phyloP scores from a whole-genome alignment of 139 green algal genomes.

The Desmodesmus armatus region DNA sequence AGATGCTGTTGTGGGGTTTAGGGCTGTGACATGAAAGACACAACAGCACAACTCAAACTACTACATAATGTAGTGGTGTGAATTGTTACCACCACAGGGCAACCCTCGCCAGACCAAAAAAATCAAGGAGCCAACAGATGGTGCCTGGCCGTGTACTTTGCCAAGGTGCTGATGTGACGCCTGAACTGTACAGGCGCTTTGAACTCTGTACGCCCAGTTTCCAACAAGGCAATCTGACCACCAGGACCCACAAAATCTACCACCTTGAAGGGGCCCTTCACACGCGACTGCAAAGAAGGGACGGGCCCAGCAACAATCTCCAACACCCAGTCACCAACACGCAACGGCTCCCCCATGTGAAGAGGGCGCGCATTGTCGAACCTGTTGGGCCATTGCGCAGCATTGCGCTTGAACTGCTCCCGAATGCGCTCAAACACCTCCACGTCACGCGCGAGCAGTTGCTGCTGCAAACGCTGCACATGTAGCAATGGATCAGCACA shows the following conservation, averaged over 20 bases:
- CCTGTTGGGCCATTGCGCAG: neutral
- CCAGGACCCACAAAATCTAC: neutral
- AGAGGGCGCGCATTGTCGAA: too few relatives aligned
- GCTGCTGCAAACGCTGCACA: slow-evolving; percentile 13
- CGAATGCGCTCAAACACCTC: neutral
- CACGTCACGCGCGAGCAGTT: neutral
- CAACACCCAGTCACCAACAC: slow-evolving; percentile 20
- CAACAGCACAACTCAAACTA: too few relatives aligned
- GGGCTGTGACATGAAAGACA: too few relatives aligned
- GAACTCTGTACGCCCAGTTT: neutral
- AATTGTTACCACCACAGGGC: too few relatives aligned
- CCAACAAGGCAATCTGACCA: neutral
- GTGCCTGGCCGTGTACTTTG: neutral
- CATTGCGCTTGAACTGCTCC: slow-evolving; percentile 18
- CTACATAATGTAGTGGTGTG: too few relatives aligned
- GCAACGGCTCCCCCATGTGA: too few relatives aligned
- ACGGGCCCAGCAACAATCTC: slow-evolving; percentile 5
- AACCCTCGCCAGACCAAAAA: too few relatives aligned
- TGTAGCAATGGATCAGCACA: neutral
- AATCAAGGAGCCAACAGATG: too few relatives aligned
- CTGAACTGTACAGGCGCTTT: slow-evolving; percentile 1
- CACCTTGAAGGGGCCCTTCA: neutral
- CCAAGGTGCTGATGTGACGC: slow-evolving; percentile 16
- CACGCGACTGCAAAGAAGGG: neutral
- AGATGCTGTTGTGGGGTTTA: too few relatives aligned